Evolutionary conservation across 1,284 basidiomycete species (phyloP).

Genomic region (Xerocomus nothofagi): DNA sequence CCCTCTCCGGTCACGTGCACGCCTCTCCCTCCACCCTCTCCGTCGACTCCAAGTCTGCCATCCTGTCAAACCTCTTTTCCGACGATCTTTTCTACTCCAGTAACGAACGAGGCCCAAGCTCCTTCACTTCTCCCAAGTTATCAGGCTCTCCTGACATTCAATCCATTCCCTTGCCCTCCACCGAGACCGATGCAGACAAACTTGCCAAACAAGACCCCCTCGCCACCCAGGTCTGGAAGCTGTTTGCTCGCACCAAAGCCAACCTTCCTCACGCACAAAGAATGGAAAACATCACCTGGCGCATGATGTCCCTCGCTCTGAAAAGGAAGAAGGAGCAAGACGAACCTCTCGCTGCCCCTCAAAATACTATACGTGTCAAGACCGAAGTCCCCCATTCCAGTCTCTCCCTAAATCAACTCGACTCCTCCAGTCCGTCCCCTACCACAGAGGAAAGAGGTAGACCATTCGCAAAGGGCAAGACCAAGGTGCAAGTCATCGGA

Average conservation of each 20-base stretch:
- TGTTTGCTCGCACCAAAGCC: constrained; percentile 90
- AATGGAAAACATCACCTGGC: constrained; percentile 98
- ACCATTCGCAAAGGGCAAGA: constrained; percentile 73
- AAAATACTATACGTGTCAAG: constrained; percentile 27
- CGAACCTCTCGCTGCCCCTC: constrained; percentile 32
- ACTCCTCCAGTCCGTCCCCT: constrained; percentile 10
- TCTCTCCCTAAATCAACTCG: constrained; percentile 9
- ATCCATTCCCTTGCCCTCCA: constrained; percentile 35
- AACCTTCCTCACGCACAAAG: constrained; percentile 87
- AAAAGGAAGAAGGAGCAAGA: constrained; percentile 84
- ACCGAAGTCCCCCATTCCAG: constrained; percentile 24
- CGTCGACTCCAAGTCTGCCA: constrained; percentile 53
- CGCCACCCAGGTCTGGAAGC: constrained; percentile 95
- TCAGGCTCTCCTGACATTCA: constrained; percentile 70
- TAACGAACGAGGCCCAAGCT: constrained; percentile 44
- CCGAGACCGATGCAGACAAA: constrained; percentile 58
- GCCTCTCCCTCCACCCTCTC: constrained; percentile 43
- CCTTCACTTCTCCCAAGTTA: constrained; percentile 60
- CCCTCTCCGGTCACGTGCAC: constrained; percentile 33
- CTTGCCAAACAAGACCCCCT: constrained; percentile 83
- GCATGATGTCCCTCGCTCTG: constrained; percentile 95
- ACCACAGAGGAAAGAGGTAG: constrained; percentile 59
- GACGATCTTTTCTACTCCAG: constrained; percentile 60
- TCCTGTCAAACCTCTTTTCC: constrained; percentile 70
- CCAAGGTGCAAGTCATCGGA: constrained; percentile 70